A percentile compares a stretch with the other conserved stretches of the same genome.
Conservation (phyloP, 768 basidiomycete genomes). For the Tulasnella sp. region DNA sequence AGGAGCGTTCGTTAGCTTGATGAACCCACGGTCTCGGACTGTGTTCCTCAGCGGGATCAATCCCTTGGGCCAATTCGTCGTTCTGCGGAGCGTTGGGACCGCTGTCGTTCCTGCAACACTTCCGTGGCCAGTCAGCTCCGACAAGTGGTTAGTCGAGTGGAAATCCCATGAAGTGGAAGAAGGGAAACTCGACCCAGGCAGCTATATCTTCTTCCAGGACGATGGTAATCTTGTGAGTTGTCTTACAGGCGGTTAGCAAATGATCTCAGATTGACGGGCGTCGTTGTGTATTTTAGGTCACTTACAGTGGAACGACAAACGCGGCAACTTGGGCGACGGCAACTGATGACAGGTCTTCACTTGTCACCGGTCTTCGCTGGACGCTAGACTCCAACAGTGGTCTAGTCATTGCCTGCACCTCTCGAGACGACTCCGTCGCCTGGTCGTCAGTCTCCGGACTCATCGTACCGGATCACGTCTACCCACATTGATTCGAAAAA, state of each 20-base stretch:
- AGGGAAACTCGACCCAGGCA: slow-evolving; percentile 5
- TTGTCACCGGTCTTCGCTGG: not conserved
- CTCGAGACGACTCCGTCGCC: not conserved
- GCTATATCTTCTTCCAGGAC: slow-evolving; percentile 18
- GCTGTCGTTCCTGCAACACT: slow-evolving; percentile 7
- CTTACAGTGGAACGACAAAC: not conserved
- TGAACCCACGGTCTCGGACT: not conserved
- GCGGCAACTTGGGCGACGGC: not conserved
- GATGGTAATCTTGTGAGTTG: slow-evolving; percentile 19
- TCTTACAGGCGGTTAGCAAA: not conserved
- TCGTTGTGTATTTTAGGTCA: slow-evolving; percentile 1
- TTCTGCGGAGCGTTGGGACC: slow-evolving; percentile 3
- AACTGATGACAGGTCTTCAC: not conserved
- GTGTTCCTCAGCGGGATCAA: slow-evolving; percentile 15
- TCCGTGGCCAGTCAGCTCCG: slow-evolving; percentile 12
- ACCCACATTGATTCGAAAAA: no score
- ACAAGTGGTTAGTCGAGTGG: slow-evolving; percentile 17
- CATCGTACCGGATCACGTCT: not conserved
- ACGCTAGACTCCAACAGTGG: not conserved
- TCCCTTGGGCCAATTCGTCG: slow-evolving; percentile 19
- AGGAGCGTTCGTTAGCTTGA: not conserved
- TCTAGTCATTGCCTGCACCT: not conserved
- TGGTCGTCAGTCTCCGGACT: not conserved
- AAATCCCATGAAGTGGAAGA: slow-evolving; percentile 11
- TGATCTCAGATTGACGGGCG: not conserved